Percentiles rank a stretch among this genome's conserved stretches.
phyloP scores from a whole-genome alignment of 2,329 filamentous ascomycete species.

The Ascochyta clinopodiicola region DNA sequence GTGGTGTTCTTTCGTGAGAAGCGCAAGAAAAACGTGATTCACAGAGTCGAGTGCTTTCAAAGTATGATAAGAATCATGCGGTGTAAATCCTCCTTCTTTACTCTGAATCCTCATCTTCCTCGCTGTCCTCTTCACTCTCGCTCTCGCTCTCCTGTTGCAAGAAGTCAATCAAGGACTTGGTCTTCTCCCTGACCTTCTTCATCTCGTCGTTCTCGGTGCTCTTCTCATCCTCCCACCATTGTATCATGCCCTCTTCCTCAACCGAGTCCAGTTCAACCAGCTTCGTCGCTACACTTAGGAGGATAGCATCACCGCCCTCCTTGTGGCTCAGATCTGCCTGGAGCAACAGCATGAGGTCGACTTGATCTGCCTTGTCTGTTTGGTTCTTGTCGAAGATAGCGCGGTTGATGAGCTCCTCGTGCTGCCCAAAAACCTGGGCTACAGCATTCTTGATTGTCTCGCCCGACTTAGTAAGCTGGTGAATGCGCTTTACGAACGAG shows the following conservation, averaged over 20 bases:
- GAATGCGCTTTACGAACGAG: conserved; percentile 82
- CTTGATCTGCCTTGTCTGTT: conserved; percentile 70
- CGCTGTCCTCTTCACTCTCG: conserved; percentile 69
- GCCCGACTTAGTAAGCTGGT: conserved; percentile 67
- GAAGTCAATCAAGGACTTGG: conserved; percentile 76
- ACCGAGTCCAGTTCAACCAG: conserved; percentile 84
- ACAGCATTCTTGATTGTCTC: conserved; percentile 50
- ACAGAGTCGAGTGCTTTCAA: background rate
- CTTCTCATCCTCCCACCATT: conserved; percentile 84
- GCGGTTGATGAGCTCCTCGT: conserved; percentile 67
- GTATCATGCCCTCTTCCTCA: conserved; percentile 85
- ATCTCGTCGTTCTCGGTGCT: conserved; percentile 73
- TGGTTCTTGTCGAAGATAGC: conserved; percentile 64
- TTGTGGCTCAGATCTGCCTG: conserved; percentile 78
- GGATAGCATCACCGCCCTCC: conserved; percentile 68
- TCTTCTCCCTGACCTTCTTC: conserved; percentile 73
- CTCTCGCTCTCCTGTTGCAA: conserved; percentile 79
- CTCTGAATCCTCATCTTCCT: conserved; percentile 55
- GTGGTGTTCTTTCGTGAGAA: too few relatives aligned
- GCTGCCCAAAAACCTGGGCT: conserved; percentile 51
- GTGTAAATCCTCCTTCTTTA: conserved; percentile 14
- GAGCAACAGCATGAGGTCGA: conserved; percentile 81
- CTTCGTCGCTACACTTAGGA: conserved; percentile 81
- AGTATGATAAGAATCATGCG: background rate
- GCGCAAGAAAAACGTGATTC: too few relatives aligned